These are phyloP conservation scores for Penicillium aurantiogriseum DNA, from an alignment of 2,329 filamentous ascomycete genomes.

Conservation along the genomic window DNA sequence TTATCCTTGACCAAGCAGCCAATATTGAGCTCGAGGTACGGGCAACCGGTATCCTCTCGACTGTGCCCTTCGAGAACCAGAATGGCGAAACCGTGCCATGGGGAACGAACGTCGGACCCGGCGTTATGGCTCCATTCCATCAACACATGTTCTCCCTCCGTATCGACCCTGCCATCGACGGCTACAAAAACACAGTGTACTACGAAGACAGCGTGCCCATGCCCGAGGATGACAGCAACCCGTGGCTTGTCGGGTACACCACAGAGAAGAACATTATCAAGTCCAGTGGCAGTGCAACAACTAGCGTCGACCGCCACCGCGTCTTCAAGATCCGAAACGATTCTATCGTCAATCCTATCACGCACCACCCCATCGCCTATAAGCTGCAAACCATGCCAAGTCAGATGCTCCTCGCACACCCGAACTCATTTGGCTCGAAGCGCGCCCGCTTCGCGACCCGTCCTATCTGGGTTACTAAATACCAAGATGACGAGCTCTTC, in stretches of 20 bases:
- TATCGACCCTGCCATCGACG: slow-evolving; percentile 61
- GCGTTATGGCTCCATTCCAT: slow-evolving; percentile 67
- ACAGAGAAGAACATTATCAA: slow-evolving; percentile 53
- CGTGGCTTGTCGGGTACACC: slow-evolving; percentile 61
- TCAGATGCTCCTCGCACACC: slow-evolving; percentile 51
- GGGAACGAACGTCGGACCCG: slow-evolving; percentile 68
- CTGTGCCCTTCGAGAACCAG: slow-evolving; percentile 62
- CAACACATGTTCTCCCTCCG: slow-evolving; percentile 74
- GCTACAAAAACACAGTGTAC: slow-evolving; percentile 54
- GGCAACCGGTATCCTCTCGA: slow-evolving; percentile 67
- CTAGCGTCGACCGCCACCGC: slow-evolving; percentile 50
- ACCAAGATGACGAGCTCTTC: slow-evolving; percentile 53
- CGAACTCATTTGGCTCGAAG: slow-evolving; percentile 45
- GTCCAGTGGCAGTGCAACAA: slow-evolving; percentile 52
- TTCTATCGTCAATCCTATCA: slow-evolving; percentile 45
- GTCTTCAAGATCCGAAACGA: slow-evolving; percentile 56
- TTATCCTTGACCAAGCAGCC: slow-evolving; percentile 69
- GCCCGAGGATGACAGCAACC: slow-evolving; percentile 57
- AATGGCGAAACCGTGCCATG: slow-evolving; percentile 63
- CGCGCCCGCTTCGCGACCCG: slow-evolving; percentile 54
- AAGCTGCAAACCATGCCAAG: slow-evolving; percentile 50
- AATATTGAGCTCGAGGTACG: slow-evolving; percentile 67
- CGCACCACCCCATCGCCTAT: slow-evolving; percentile 49
- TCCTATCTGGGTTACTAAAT: slow-evolving; percentile 56
- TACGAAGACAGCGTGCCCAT: slow-evolving; percentile 57